Conservation (phyloP, 2,329 filamentous ascomycete genomes). For the Ilyonectria destructans region DNA sequence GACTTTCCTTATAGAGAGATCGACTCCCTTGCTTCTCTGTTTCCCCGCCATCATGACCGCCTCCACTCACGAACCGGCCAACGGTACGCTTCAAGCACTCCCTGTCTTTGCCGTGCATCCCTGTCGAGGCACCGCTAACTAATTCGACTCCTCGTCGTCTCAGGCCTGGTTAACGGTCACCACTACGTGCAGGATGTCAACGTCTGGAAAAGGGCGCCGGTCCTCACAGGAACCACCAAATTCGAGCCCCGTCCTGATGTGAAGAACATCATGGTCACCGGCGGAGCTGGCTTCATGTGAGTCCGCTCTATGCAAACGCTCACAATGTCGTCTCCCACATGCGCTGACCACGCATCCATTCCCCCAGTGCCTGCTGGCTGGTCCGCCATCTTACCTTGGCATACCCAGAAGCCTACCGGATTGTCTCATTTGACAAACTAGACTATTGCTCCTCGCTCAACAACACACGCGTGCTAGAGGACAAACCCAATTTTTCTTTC, state of each 20-base stretch:
- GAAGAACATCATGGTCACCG: conserved; percentile 88
- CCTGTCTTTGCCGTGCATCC: not conserved
- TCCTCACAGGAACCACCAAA: conserved; percentile 79
- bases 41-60: conserved; percentile 28
- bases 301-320: conserved; percentile 50
- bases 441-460: conserved; percentile 88
- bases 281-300: conserved; percentile 89
- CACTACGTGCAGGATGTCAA: conserved; percentile 73
- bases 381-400: conserved; percentile 83
- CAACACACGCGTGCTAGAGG: conserved; percentile 81
- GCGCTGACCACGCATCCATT: conserved; percentile 41
- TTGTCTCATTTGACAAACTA: conserved; percentile 88
- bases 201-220: conserved; percentile 80
- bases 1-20: conserved; percentile 3
- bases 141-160: conserved; percentile 6
- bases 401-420: conserved; percentile 82
- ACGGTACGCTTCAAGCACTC: conserved; percentile 20
- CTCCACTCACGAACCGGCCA: conserved; percentile 12
- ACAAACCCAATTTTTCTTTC: conserved; percentile 82
- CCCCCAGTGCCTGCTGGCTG: conserved; percentile 82
- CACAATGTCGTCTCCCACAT: conserved; percentile 25
- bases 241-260: conserved; percentile 80
- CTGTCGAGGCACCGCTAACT: conserved; percentile 13
- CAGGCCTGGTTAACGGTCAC: conserved; percentile 36
- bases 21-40: conserved; percentile 7